phyloP scores from a whole-genome alignment of 1,284 basidiomycete species.

The Schizophyllum amplum region DNA sequence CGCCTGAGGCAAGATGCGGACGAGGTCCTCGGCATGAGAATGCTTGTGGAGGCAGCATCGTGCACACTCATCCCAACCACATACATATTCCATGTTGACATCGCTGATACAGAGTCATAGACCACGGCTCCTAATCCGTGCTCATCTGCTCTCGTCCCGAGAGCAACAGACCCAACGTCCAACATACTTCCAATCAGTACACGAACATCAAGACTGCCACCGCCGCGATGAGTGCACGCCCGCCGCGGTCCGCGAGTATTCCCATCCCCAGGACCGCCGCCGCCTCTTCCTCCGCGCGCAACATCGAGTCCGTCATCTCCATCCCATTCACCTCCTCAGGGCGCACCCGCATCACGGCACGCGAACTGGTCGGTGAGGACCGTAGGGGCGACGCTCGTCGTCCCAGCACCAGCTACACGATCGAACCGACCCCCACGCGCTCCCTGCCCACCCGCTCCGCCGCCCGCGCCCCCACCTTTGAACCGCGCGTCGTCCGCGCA shows the following conservation, averaged over 20 bases:
- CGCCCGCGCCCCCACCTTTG: slow-evolving; percentile 33
- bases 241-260: slow-evolving; percentile 54
- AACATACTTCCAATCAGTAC: not conserved
- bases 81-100: too few relatives aligned
- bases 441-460: slow-evolving; percentile 30
- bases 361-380: slow-evolving; percentile 19
- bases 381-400: slow-evolving; percentile 24
- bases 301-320: slow-evolving; percentile 54
- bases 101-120: too few relatives aligned
- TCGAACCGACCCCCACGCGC: not conserved
- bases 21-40: too few relatives aligned
- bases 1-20: too few relatives aligned
- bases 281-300: slow-evolving; percentile 40
- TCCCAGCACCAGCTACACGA: not conserved
- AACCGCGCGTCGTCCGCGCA: slow-evolving; percentile 59
- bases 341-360: slow-evolving; percentile 10
- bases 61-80: too few relatives aligned
- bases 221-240: slow-evolving; percentile 38
- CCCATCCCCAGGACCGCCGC: slow-evolving; percentile 43
- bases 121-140: too few relatives aligned
- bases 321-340: slow-evolving; percentile 36
- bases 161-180: too few relatives aligned
- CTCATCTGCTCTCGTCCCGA: too few relatives aligned
- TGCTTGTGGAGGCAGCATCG: too few relatives aligned
- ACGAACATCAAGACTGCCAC: not conserved